Evolutionary conservation across 495 filamentous ascomycete species (phyloP), one percentile per base, ranked within the genome.

Genomic region (Penicillium fimorum): DNA sequence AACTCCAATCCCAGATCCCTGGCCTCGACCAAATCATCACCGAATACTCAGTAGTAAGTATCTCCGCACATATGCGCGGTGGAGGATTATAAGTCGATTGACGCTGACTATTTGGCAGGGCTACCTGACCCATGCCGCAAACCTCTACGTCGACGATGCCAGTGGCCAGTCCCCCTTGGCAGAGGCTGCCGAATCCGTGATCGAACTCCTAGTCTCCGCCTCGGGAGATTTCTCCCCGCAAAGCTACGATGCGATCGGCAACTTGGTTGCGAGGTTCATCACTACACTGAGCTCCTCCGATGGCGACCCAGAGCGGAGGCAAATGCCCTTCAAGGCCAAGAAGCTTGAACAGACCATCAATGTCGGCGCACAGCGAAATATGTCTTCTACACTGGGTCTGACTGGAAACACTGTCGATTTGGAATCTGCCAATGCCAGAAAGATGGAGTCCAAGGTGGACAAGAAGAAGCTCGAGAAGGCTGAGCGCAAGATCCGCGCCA

Each of bases 381-480:
- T 97, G 67, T 98, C 94, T 18, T 95, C 94, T 3, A 99, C 94
- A 0, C 71, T 97, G 63, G 92, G 91, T 12, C 84, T 99, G 24
- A 84, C 92, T 20, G 89, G 87, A 50, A 88, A 85, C 18, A 84
- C 78, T 47, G 91, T 97, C 30, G 94, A 99, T 68, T 79, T 99
- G 43, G 94, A 99, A 70, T 94, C 94, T 37, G 91, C 91, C 59
- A 93, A 92, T 62, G 76, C 83, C 18, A 80, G 93, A 50, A 97
- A 97, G 79, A 87, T 99, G 24, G 94, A 99, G 76, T 97, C 93
- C 55, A 88, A 91, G 62, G 94, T 99, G 48, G 95, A 99, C 74
- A 85, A 86, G 71, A 99, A 97, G 86, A 99, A 99, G 80, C 87
- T 99, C 1, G 94, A 99, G 74, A 99, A 99, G 79, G 94, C 94